Evolutionary conservation across 257 asterid species (phyloP).

Genomic region (Oldenlandia corymbosa): DNA sequence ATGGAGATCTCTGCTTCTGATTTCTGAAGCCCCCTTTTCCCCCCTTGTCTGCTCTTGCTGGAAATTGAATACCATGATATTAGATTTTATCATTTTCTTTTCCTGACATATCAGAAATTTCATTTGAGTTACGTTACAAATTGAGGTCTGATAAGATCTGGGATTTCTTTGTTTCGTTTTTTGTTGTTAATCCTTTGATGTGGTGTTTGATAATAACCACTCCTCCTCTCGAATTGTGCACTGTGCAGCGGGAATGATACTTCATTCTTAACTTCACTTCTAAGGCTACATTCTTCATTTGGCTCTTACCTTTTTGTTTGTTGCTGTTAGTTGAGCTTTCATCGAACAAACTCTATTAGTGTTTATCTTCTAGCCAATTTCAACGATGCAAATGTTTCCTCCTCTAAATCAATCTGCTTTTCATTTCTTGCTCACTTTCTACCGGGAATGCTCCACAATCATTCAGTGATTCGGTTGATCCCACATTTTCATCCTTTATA

Average conservation of each 20-base stretch:
- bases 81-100: neutral
- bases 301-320: neutral
- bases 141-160: constrained; percentile 7
- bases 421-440: neutral
- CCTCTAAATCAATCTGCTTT: neutral
- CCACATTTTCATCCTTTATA: neutral
- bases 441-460: no score
- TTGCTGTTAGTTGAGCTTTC: neutral
- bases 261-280: constrained; percentile 17
- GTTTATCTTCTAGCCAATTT: constrained; percentile 6
- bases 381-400: neutral
- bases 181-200: no score
- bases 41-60: neutral
- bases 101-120: no score
- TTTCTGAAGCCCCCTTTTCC: neutral
- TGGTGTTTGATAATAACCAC: neutral
- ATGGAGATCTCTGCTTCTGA: constrained; percentile 12
- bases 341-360: neutral
- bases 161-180: constrained; percentile 6
- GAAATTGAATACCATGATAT: no score
- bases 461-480: neutral
- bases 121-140: neutral
- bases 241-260: neutral
- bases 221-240: neutral
- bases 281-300: neutral